Evolutionary conservation across 164 flowering plant species (phyloP), one percentile per base, ranked within the genome.

Genomic region (Saururus chinensis): DNA sequence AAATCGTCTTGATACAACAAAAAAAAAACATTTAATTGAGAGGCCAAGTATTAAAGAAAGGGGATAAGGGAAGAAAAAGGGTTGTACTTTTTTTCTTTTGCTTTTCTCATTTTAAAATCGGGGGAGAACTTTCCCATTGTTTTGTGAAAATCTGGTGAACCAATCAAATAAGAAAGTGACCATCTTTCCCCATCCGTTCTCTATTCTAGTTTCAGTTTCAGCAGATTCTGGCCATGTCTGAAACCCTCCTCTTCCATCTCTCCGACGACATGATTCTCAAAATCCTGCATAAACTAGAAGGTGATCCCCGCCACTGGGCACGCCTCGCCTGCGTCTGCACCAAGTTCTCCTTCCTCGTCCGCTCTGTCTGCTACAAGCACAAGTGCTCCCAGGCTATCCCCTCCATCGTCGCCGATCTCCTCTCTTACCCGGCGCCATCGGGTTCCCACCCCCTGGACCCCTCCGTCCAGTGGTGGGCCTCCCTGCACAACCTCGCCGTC

Each of bases 231-330:
- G 1, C 51, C 51, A 61, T 64, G 60, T 25, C 60, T 13, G 60
- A 56, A 17, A 55, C 52, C 11, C 24, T 37, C 30, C 23, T 64
- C 40, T 26, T 78, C 2, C 70, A 51, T n/a, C 81, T 93, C 37
- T 69, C 97, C 4, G 96, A 93, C 45, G 99, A 93, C 60, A 72
- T 93, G 19, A 53, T 84, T 22, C 87, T 93, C 65, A 80, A 75
- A 70, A 82, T 93, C 60, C 64, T 93, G 71, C 62, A 54, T 77
- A 86, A 82, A 56, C 90, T 90, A 21, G 89, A 84, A 19, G 85
- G 80, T n/a, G 98, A 93, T 40, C 95, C 97, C 0, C 76, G 91
- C 0, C 53, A 79, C 77, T 87, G 89, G 91, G 83, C 96, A 0
- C 65, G 90, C 1, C 75, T 87, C 30, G 85, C 96, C 56, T 93